These are phyloP conservation scores for Penicillium goetzii DNA, from an alignment of 495 filamentous ascomycete species.

Conservation along the genomic window DNA sequence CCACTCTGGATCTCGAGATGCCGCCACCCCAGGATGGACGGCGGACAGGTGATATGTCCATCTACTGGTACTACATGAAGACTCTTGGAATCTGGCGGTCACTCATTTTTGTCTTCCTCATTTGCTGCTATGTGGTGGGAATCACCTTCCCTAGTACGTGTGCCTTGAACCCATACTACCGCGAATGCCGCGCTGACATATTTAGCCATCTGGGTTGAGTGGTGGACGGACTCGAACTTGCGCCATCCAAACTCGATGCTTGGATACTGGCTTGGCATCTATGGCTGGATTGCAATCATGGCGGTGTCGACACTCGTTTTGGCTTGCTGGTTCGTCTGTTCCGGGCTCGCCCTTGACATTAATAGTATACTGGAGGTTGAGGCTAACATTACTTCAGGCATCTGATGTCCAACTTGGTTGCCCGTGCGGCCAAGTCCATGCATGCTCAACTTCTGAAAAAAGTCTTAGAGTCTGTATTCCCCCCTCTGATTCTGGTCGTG, in stretches of 20 bases:
- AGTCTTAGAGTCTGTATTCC: slow-evolving; percentile 6
- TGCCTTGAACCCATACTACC: background rate
- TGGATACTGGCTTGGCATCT: slow-evolving; percentile 15
- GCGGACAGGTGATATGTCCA: slow-evolving; percentile 12
- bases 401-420: slow-evolving; percentile 6
- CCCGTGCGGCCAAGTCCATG: slow-evolving; percentile 9
- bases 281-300: slow-evolving; percentile 9
- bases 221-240: slow-evolving; percentile 10
- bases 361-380: background rate
- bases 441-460: slow-evolving; percentile 11
- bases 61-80: slow-evolving; percentile 18
- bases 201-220: slow-evolving; percentile 13
- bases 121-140: slow-evolving; percentile 12
- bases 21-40: slow-evolving; percentile 6
- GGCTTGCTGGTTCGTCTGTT: slow-evolving; percentile 9
- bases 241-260: slow-evolving; percentile 5
- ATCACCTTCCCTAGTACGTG: slow-evolving; percentile 8
- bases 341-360: background rate
- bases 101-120: slow-evolving; percentile 3
- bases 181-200: background rate
- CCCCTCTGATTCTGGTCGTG: background rate
- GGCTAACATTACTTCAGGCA: slow-evolving; percentile 6
- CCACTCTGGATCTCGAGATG: slow-evolving; percentile 6
- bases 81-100: slow-evolving; percentile 8
- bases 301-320: slow-evolving; percentile 9